Conservation (phyloP, 176 grass and related monocot genomes). For the Areca catechu region DNA sequence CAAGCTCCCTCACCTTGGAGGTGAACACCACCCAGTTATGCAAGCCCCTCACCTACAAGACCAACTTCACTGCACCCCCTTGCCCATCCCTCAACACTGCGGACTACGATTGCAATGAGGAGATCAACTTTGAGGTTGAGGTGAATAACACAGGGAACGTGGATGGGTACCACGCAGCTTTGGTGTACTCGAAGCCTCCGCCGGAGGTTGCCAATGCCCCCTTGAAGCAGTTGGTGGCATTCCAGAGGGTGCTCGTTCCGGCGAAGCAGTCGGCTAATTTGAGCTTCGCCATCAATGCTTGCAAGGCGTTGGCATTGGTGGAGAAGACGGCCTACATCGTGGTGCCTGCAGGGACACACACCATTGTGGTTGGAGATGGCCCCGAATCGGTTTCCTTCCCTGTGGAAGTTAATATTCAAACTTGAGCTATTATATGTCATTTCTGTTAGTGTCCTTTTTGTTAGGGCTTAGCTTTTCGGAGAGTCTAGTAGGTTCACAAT, state of each 20-base stretch:
- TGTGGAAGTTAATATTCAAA: background rate
- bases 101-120: background rate
- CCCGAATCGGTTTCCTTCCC: background rate
- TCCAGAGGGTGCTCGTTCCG: background rate
- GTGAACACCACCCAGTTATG: background rate
- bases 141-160: background rate
- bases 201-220: background rate
- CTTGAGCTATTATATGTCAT: background rate
- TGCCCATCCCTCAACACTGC: background rate
- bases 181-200: slow-evolving; percentile 3
- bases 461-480: too few species aligned
- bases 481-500: too few species aligned
- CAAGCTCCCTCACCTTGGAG: background rate
- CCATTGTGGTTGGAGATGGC: slow-evolving; percentile 2
- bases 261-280: background rate
- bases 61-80: background rate
- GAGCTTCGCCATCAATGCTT: background rate
- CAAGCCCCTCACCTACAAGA: background rate
- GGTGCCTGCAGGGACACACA: background rate
- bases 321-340: background rate
- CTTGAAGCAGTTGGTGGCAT: background rate
- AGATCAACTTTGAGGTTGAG: background rate
- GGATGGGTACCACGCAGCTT: background rate
- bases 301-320: background rate
- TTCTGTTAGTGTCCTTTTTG: too few species aligned